Evolutionary conservation across 495 filamentous ascomycete species (phyloP), one percentile per base, ranked within the genome.

Genomic region (Penicillium maclennaniae): DNA sequence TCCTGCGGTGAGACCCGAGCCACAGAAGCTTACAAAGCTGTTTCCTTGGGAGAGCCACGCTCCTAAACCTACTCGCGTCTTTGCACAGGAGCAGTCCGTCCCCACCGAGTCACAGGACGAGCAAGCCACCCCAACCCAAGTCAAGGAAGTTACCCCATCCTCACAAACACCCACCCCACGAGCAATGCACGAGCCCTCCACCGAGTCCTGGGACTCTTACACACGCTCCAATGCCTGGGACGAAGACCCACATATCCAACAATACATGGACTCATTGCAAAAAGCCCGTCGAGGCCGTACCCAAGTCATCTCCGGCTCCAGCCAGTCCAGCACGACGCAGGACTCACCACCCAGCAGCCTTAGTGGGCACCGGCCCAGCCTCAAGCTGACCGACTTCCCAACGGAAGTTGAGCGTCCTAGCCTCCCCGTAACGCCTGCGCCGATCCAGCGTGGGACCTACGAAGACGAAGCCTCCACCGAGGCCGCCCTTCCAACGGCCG

Each of bases 341-440:
- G 40, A n/a, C 21, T 45, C 49, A 27, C 12, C 49, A 10, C 21
- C 51, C 26, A 52, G 53, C 23, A 43, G 39, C 3, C 20, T 49
- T 8, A 53, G 15, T 1, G 49, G 15, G 6, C 71, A 73, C 49
- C 66, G 76, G 31, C 75, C 76, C 48, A 82, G 79, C 63, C 79
- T 82, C 51, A 86, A 74, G 55, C 69, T 95, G 20, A 95, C 89
- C 23, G 89, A 95, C 70, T 96, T 96, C 71, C 91, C 91, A 3
- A 87, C 80, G 56, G 88, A 86, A 66, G 68, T 81, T 53, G 91
- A 96, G 67, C 80, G 91, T 16, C 91, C 91, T 39, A 91, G 87
- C 60, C 78, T 96, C n/a, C 90, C 91, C 16, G 91, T 96, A 23
- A 96, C 91, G 12, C 91, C 91, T 2, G 88, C 88, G 1, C 89